These are phyloP conservation scores for Chrysoporthe puriensis DNA, from an alignment of 2,329 filamentous ascomycete genomes.

Conservation along the genomic window DNA sequence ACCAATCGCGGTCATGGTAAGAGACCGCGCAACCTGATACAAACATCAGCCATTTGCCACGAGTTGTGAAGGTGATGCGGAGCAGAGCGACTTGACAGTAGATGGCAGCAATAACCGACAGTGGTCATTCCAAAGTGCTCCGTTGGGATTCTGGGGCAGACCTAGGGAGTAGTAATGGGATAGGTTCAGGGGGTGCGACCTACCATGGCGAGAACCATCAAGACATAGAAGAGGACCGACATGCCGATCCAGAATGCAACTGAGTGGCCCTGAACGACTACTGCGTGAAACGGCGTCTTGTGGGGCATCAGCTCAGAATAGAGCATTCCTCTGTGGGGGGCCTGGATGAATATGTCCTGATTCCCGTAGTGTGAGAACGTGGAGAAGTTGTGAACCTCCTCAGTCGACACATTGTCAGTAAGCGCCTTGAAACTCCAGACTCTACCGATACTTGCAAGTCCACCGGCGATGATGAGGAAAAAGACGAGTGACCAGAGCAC, in stretches of 20 bases:
- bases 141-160: no score
- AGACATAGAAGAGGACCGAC: conserved; percentile 37
- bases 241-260: conserved; percentile 36
- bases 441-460: conserved; percentile 34
- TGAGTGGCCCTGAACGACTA: conserved; percentile 22
- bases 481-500: conserved; percentile 35
- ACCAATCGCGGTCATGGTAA: conserved; percentile 38
- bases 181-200: not conserved
- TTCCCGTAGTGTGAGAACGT: conserved; percentile 21
- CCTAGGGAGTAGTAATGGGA: not conserved
- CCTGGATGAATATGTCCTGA: conserved; percentile 25
- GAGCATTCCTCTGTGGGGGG: conserved; percentile 19
- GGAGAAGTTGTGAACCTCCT: conserved; percentile 23
- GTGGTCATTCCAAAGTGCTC: not conserved
- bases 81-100: not conserved
- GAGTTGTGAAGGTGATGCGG: not conserved
- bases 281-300: conserved; percentile 12
- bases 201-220: conserved; percentile 30
- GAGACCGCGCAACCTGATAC: conserved; percentile 31
- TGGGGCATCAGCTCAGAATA: conserved; percentile 25
- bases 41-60: not conserved
- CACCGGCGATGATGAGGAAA: conserved; percentile 32
- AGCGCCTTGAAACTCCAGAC: conserved; percentile 43
- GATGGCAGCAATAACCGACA: not conserved
- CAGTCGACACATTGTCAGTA: conserved; percentile 34